These are phyloP conservation scores for Boletus smithii DNA, from an alignment of 1,284 basidiomycete genomes.

Conservation along the genomic window DNA sequence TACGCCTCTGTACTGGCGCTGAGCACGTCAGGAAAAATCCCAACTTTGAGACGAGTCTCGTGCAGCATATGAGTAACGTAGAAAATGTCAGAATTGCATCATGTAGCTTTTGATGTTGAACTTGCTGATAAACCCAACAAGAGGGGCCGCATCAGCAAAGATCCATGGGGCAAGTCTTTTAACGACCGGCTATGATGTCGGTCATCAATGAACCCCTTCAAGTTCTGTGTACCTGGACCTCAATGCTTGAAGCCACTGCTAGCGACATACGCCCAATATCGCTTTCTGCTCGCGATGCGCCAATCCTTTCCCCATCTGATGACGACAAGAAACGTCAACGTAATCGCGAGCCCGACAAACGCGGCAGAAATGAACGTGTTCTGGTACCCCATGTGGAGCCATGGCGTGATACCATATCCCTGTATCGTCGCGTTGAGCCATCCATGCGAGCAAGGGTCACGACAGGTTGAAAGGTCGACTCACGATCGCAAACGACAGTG, in stretches of 20 bases:
- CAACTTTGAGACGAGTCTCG: no score
- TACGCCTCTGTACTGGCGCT: constrained; percentile 52
- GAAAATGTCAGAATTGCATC: no score
- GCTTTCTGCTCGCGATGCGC: constrained; percentile 13
- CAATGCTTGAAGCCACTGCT: constrained; percentile 13
- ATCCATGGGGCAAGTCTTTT: no score
- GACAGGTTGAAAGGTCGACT: no score
- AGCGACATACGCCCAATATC: constrained; percentile 17
- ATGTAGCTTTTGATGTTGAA: no score
- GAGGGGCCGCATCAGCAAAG: no score
- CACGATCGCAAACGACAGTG: constrained; percentile 16
- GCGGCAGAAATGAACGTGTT: constrained; percentile 19
- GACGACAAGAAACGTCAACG: constrained; percentile 16
- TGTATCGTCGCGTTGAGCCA: background rate
- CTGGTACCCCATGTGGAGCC: constrained; percentile 19
- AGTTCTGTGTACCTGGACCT: background rate
- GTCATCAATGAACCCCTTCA: no score
- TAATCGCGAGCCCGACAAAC: constrained; percentile 17
- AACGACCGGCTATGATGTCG: no score
- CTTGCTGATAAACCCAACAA: no score
- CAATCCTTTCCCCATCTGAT: constrained; percentile 16
- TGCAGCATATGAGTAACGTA: no score
- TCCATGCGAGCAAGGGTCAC: no score
- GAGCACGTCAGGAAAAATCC: constrained; percentile 24
- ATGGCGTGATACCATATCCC: constrained; percentile 20